Conservation (phyloP, 495 filamentous ascomycete species). For the Hypoxylon trugodes region DNA sequence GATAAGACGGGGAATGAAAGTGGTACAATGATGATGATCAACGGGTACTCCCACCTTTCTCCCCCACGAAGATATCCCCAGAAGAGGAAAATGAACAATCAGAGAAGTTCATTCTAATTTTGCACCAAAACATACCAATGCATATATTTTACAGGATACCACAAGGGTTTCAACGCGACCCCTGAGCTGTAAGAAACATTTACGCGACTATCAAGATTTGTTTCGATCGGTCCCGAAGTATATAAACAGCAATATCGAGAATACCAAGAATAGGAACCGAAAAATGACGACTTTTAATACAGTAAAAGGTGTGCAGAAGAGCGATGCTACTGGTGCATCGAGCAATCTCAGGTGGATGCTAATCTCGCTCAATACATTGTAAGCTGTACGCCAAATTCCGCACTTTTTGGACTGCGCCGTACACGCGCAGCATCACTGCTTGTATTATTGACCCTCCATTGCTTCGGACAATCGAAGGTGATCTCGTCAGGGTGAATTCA, state of each 20-base stretch:
- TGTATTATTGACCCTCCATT: conserved; percentile 2
- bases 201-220: conserved; percentile 21
- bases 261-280: conserved; percentile 26
- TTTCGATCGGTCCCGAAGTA: conserved; percentile 37
- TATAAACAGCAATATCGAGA: conserved; percentile 8
- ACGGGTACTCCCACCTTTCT: conserved; percentile 14
- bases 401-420: conserved; percentile 34
- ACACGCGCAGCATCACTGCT: conserved; percentile 12
- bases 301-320: conserved; percentile 4
- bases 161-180: conserved; percentile 15
- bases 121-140: conserved; percentile 22
- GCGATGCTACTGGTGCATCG: conserved; percentile 34
- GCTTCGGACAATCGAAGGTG: conserved; percentile 2
- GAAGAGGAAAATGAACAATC: not conserved
- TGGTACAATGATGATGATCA: conserved; percentile 19
- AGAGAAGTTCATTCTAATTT: conserved; percentile 26
- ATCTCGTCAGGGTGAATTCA: conserved; percentile 5
- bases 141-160: too few relatives aligned
- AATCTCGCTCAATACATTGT: conserved; percentile 32
- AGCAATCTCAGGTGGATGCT: conserved; percentile 35
- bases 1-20: conserved; percentile 7
- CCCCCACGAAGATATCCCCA: conserved; percentile 18
- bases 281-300: conserved; percentile 3
- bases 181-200: conserved; percentile 30
- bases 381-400: conserved; percentile 28